These are phyloP conservation scores for Botrytis galanthina DNA, from an alignment of 2,329 filamentous ascomycete genomes.

Conservation along the genomic window DNA sequence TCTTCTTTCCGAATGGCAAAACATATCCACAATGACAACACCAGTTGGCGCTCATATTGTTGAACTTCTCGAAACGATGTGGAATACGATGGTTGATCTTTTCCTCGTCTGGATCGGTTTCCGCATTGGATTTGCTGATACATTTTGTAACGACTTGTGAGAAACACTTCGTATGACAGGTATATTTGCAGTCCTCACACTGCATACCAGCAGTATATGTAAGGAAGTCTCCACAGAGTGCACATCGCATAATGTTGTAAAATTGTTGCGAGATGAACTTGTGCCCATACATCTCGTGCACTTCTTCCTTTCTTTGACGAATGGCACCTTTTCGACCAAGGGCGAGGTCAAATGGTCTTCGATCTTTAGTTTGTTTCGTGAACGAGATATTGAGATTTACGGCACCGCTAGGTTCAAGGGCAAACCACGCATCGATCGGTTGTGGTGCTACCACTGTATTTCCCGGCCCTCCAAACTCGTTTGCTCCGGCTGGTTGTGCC, in stretches of 20 bases:
- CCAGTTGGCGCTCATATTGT: constrained; percentile 98
- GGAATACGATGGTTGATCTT: constrained; percentile 99
- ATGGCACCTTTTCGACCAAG: constrained; percentile 94
- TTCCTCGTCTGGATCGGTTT: constrained; percentile 97
- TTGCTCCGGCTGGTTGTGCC: constrained; percentile 22
- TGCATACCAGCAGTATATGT: constrained; percentile 99
- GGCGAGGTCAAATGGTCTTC: constrained; percentile 80
- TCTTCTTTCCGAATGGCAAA: constrained; percentile 90
- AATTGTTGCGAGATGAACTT: constrained; percentile 99
- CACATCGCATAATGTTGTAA: constrained; percentile 99
- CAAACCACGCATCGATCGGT: constrained; percentile 93
- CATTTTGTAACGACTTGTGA: constrained; percentile 96
- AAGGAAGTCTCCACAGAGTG: constrained; percentile 94
- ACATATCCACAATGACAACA: constrained; percentile 99
- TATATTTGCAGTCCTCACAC: constrained; percentile 99
- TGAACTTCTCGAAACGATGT: constrained; percentile 94
- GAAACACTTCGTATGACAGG: constrained; percentile 97
- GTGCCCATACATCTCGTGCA: constrained; percentile 98
- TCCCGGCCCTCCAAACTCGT: constrained; percentile 35
- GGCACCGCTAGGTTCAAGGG: constrained; percentile 87
- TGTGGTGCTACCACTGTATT: constrained; percentile 43
- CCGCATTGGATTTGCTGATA: constrained; percentile 98
- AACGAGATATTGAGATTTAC: constrained; percentile 92
- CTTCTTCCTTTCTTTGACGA: constrained; percentile 94
- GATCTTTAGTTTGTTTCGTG: constrained; percentile 82